Evolutionary conservation across 2,329 filamentous ascomycete genomes (phyloP).

Genomic region (Epichloe amarillans): DNA sequence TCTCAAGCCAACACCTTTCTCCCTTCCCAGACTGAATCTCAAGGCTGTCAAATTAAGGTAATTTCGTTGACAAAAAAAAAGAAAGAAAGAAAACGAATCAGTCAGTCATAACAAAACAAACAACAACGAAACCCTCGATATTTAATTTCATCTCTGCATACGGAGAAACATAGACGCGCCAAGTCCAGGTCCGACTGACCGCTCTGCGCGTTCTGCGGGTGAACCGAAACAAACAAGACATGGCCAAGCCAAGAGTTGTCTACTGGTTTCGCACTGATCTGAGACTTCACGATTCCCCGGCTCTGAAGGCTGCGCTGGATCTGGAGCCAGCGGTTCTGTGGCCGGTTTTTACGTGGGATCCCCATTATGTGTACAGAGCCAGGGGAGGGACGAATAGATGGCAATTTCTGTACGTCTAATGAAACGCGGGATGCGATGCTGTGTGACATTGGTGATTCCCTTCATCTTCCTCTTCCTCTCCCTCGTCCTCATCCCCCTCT

Average conservation of each 20-base stretch:
- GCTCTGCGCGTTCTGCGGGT: neutral
- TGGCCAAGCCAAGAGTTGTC: constrained; percentile 36
- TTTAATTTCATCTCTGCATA: neutral
- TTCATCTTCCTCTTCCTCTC: neutral
- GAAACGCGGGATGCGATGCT: neutral
- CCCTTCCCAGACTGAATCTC: no score
- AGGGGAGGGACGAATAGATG: constrained; percentile 60
- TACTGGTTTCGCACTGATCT: constrained; percentile 74
- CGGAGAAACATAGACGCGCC: neutral
- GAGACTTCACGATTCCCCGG: constrained; percentile 64
- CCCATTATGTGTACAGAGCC: constrained; percentile 63
- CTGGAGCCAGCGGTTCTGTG: constrained; percentile 55
- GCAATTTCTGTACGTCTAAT: constrained; percentile 48
- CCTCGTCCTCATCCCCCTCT: no score
- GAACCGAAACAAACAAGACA: constrained; percentile 7
- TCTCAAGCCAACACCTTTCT: neutral
- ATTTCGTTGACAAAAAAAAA: neutral
- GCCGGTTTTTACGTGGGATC: constrained; percentile 71
- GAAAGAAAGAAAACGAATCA: neutral
- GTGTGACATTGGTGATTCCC: neutral
- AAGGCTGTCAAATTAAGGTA: neutral
- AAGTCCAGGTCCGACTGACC: neutral
- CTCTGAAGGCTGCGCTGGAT: constrained; percentile 56
- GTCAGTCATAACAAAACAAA: no score
- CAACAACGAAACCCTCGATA: neutral